Evolutionary conservation across 495 filamentous ascomycete species (phyloP).

Genomic region (Pseudotulostoma volvatum): DNA sequence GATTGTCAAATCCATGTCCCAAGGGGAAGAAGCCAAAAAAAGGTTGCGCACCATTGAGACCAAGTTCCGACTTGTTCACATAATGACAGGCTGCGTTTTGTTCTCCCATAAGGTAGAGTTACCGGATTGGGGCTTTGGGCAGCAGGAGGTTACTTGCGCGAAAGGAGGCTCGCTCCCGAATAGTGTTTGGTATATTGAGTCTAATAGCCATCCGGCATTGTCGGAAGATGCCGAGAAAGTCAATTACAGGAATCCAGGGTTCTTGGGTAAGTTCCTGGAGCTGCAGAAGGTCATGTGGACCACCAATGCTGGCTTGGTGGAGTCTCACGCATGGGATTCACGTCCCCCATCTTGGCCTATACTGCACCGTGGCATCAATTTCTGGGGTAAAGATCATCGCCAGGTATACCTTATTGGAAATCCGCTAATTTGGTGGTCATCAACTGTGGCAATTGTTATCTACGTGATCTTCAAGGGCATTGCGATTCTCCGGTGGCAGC

Average conservation of each 20-base stretch:
- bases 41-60: conserved; percentile 86
- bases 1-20: conserved; percentile 81
- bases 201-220: conserved; percentile 66
- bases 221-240: conserved; percentile 67
- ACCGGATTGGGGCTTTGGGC: conserved; percentile 90
- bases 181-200: conserved; percentile 91
- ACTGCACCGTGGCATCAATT: conserved; percentile 91
- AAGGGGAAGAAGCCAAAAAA: conserved; percentile 61
- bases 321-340: conserved; percentile 96
- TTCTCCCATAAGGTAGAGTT: conserved; percentile 99
- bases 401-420: conserved; percentile 97
- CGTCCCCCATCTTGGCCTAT: conserved; percentile 88
- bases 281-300: conserved; percentile 99
- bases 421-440: conserved; percentile 87
- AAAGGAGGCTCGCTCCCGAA: conserved; percentile 83
- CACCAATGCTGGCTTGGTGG: conserved; percentile 89
- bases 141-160: conserved; percentile 98
- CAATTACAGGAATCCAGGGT: conserved; percentile 88
- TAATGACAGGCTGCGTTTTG: conserved; percentile 92
- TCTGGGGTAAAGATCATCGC: conserved; percentile 88
- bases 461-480: conserved; percentile 77
- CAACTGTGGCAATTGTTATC: conserved; percentile 60
- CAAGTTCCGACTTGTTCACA: conserved; percentile 85
- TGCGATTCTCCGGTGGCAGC: conserved; percentile 84
- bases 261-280: conserved; percentile 98